A percentile compares a stretch with the other conserved stretches of the same genome.
phyloP scores from a whole-genome alignment of 768 basidiomycete species.

The Termitomyces bulborhizus region DNA sequence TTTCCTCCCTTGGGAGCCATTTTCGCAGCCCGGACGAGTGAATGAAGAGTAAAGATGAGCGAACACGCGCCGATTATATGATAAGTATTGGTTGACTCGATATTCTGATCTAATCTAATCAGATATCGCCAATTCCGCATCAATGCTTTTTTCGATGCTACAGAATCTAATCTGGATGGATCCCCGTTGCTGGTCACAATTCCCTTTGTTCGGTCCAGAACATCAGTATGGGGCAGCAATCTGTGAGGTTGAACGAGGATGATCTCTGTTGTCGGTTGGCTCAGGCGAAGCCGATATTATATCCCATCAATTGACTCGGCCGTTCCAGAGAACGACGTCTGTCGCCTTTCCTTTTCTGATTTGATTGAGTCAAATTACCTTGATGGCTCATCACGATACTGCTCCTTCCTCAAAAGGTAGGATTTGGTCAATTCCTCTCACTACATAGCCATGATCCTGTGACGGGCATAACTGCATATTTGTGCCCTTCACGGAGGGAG shows the following conservation, averaged over 20 bases:
- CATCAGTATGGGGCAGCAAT: neutral
- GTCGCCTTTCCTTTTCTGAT: no score
- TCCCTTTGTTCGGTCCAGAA: neutral
- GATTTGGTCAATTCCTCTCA: neutral
- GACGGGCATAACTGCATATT: neutral
- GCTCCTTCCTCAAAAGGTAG: neutral
- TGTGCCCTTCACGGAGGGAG: neutral
- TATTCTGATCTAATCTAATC: constrained; percentile 12
- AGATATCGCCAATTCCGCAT: neutral
- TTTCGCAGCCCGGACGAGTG: neutral
- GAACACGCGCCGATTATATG: constrained; percentile 2
- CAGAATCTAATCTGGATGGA: neutral
- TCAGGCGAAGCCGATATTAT: neutral
- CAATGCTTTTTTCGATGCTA: neutral
- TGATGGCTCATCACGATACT: neutral
- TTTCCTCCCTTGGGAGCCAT: constrained; percentile 90
- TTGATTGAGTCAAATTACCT: neutral
- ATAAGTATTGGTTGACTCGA: constrained; percentile 5
- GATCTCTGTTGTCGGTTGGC: neutral
- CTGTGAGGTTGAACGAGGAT: no score
- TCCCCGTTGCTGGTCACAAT: no score
- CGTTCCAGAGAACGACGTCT: neutral
- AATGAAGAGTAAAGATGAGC: neutral
- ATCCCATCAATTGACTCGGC: neutral
- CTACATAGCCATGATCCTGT: neutral